phyloP scores from a whole-genome alignment of 192 early-diverging fungal genomes.

The Haplosporangium gracile region DNA sequence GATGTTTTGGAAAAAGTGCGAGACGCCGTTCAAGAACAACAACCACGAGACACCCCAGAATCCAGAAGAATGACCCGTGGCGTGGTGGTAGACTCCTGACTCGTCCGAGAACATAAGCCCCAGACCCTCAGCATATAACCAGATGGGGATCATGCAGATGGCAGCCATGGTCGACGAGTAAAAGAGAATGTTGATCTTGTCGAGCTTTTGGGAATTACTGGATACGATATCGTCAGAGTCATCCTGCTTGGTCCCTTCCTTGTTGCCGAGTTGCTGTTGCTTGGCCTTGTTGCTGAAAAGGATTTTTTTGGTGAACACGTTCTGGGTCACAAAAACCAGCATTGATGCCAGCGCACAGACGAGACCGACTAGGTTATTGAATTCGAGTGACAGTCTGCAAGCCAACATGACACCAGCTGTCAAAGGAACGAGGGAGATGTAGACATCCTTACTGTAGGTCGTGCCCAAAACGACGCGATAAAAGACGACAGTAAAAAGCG shows the following conservation, averaged over 20 bases:
- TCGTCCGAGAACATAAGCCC: constrained; percentile 54
- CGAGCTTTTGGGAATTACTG: constrained; percentile 73
- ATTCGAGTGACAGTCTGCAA: constrained; percentile 74
- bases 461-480: constrained; percentile 80
- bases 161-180: constrained; percentile 84
- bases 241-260: constrained; percentile 33
- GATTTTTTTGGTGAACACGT: constrained; percentile 88
- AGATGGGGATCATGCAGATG: constrained; percentile 83
- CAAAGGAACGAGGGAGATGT: constrained; percentile 81
- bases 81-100: constrained; percentile 23
- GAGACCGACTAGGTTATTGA: constrained; percentile 79
- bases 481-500: constrained; percentile 87
- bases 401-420: constrained; percentile 93
- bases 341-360: constrained; percentile 81
- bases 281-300: constrained; percentile 66
- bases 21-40: constrained; percentile 83
- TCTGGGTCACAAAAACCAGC: constrained; percentile 89
- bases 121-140: constrained; percentile 81
- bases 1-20: constrained; percentile 86
- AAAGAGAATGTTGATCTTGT: constrained; percentile 91
- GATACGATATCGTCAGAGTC: constrained; percentile 36
- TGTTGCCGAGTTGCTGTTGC: constrained; percentile 34
- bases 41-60: constrained; percentile 61
- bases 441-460: constrained; percentile 78
- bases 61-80: constrained; percentile 15